These are phyloP conservation scores for Paramecium sonneborni DNA, from an alignment of 73 alveolate species.

Conservation along the genomic window DNA sequence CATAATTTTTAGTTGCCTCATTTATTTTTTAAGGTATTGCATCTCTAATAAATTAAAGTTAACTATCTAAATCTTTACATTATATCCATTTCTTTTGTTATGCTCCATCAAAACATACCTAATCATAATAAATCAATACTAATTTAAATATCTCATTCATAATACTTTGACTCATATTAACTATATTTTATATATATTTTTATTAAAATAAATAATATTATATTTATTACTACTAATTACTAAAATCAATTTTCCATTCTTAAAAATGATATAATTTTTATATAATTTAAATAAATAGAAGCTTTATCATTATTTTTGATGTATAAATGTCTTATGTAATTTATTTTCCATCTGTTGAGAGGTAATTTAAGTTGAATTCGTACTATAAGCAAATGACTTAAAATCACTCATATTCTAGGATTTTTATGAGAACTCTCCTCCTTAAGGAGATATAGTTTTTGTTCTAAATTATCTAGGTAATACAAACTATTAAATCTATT, in stretches of 20 bases:
- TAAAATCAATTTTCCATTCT: no score
- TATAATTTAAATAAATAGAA: not conserved
- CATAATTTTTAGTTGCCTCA: slow-evolving; percentile 16
- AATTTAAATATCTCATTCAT: slow-evolving; percentile 15
- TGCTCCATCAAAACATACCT: slow-evolving; percentile 6
- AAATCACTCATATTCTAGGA: not conserved
- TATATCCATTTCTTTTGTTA: not conserved
- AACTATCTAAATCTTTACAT: slow-evolving; percentile 36
- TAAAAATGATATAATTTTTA: no score
- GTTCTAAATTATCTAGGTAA: slow-evolving; percentile 45
- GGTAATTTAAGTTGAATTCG: not conserved
- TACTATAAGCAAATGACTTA: not conserved
- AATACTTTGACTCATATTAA: not conserved
- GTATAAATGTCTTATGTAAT: not conserved
- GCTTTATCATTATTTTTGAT: not conserved
- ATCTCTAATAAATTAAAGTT: slow-evolving; percentile 7
- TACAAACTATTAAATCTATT: not conserved
- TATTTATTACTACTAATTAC: no score
- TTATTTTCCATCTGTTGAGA: not conserved
- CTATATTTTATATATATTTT: not conserved
- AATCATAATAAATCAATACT: not conserved
- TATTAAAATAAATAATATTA: not conserved
- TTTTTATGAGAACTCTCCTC: not conserved
- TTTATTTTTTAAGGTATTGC: slow-evolving; percentile 7
- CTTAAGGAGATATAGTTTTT: not conserved